Conservation (phyloP, 441 rosid species). For the Eruca vesicaria region DNA sequence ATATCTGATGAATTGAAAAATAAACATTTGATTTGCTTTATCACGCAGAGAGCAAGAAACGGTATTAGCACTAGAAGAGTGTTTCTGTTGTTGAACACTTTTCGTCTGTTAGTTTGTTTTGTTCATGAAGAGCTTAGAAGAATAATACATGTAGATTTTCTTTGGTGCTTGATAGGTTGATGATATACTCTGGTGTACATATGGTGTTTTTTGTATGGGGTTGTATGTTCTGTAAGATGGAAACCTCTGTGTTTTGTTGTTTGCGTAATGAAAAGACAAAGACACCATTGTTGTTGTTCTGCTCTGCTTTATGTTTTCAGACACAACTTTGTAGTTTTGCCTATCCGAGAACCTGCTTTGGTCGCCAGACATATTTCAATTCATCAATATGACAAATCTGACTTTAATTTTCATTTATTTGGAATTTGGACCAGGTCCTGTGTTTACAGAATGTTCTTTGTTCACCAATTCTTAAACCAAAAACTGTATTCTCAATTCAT, state of each 20-base stretch:
- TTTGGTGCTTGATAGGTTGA: conserved; percentile 23
- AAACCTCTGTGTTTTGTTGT: conserved; percentile 22
- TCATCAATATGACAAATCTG: background rate
- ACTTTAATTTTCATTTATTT: background rate
- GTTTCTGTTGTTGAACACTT: conserved; percentile 16
- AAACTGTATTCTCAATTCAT: too few relatives aligned
- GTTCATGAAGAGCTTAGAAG: conserved; percentile 29
- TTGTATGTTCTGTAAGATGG: conserved; percentile 29
- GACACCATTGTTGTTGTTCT: conserved; percentile 4
- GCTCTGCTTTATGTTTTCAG: conserved; percentile 1
- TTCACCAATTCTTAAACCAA: background rate
- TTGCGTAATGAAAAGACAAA: background rate
- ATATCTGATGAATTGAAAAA: background rate
- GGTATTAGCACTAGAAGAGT: conserved; percentile 24
- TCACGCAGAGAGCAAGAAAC: conserved; percentile 14
- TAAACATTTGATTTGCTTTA: conserved; percentile 3
- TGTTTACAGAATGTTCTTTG: background rate
- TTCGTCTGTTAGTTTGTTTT: conserved; percentile 19
- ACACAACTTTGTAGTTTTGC: background rate
- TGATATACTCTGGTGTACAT: conserved; percentile 33
- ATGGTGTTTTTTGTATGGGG: conserved; percentile 22
- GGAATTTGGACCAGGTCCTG: background rate
- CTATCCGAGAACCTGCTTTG: background rate
- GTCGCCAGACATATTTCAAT: background rate
- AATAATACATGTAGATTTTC: conserved; percentile 20